A percentile compares a stretch with the other conserved stretches of the same genome.
Conservation (phyloP, 1,284 basidiomycete genomes). For the Vanrija sp. region DNA sequence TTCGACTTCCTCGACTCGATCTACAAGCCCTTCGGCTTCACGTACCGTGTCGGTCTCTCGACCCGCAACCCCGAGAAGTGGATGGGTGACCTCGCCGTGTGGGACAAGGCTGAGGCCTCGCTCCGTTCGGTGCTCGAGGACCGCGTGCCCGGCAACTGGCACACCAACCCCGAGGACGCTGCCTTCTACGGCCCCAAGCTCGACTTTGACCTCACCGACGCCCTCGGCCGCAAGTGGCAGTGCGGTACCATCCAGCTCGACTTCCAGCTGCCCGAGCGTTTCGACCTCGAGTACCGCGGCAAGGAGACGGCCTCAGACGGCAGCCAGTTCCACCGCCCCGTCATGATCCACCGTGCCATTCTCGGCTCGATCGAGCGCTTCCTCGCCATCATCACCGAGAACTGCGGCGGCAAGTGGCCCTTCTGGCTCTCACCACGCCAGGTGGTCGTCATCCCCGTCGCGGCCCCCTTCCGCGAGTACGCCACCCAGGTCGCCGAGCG, state of each 20-base stretch:
- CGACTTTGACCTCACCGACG: slow-evolving; percentile 95
- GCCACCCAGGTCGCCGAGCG: slow-evolving; percentile 61
- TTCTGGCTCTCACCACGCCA: slow-evolving; percentile 98
- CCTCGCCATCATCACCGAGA: slow-evolving; percentile 95
- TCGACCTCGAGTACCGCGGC: slow-evolving; percentile 88
- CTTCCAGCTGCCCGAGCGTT: slow-evolving; percentile 98
- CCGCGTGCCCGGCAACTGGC: slow-evolving; percentile 86
- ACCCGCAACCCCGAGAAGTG: slow-evolving; percentile 90
- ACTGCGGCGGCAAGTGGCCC: slow-evolving; percentile 98
- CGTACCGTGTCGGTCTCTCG: slow-evolving; percentile 92
- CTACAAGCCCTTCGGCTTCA: slow-evolving; percentile 95
- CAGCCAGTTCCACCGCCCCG: slow-evolving; percentile 68
- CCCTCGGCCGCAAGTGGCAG: slow-evolving; percentile 88
- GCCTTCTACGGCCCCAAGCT: slow-evolving; percentile 95
- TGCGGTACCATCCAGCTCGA: slow-evolving; percentile 95
- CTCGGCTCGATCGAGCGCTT: slow-evolving; percentile 92
- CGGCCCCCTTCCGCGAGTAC: slow-evolving; percentile 78
- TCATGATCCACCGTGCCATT: slow-evolving; percentile 98
- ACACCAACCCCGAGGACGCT: slow-evolving; percentile 91
- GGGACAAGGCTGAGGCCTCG: slow-evolving; percentile 83
- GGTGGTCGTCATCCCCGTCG: slow-evolving; percentile 90
- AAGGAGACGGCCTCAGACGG: slow-evolving; percentile 54
- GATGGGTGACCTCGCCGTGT: slow-evolving; percentile 83
- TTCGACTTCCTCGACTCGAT: slow-evolving; percentile 95
- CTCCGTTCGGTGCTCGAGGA: slow-evolving; percentile 79